Conservation (phyloP, 306 rosid genomes). For the Dalbergia cultrata region DNA sequence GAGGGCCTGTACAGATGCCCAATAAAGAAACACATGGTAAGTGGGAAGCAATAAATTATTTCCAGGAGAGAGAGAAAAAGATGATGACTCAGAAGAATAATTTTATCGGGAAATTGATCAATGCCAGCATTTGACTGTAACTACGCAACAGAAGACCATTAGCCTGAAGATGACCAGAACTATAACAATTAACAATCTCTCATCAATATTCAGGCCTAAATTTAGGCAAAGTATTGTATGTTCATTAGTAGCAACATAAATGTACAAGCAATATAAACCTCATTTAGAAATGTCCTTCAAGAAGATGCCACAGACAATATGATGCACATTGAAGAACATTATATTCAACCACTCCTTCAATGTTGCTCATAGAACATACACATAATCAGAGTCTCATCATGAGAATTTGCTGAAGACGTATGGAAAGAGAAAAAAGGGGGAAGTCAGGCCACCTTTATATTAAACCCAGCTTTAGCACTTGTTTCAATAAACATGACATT, state of each 20-base stretch:
- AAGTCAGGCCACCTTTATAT: constrained; percentile 68
- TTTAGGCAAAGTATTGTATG: not conserved
- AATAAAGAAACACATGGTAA: constrained; percentile 11
- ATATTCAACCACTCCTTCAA: not conserved
- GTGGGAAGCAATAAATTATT: not conserved
- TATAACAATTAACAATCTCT: not conserved
- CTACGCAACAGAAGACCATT: not conserved
- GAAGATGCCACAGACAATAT: not conserved
- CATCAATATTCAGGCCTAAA: not conserved
- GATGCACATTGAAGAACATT: not conserved
- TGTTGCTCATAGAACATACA: not conserved
- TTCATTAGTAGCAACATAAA: constrained; percentile 20
- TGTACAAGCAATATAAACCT: not conserved
- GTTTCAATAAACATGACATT: constrained; percentile 85
- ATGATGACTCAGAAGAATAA: constrained; percentile 1
- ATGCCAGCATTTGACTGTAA: not conserved
- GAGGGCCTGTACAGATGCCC: constrained; percentile 61
- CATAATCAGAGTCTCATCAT: not conserved
- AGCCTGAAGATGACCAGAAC: constrained; percentile 7
- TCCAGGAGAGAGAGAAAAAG: not conserved
- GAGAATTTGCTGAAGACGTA: constrained; percentile 10
- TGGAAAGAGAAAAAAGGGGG: constrained; percentile 8
- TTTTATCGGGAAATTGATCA: not conserved
- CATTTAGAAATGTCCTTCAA: not conserved
- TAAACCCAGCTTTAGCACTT: constrained; percentile 88